phyloP scores from a whole-genome alignment of 2,329 filamentous ascomycete species.

The Fusarium sp. region DNA sequence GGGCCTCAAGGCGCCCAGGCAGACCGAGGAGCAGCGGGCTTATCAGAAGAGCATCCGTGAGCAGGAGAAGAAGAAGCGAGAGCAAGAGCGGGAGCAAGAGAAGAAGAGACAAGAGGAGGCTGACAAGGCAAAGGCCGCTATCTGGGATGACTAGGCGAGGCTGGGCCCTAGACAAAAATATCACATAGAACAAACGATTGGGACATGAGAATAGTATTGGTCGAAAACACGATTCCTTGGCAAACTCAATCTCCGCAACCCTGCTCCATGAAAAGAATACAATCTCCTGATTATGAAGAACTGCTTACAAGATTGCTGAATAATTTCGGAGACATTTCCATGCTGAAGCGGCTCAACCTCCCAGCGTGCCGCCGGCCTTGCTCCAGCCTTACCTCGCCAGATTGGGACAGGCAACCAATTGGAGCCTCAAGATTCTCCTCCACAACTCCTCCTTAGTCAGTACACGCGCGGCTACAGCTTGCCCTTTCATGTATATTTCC shows the following conservation, averaged over 20 bases:
- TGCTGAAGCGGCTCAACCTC: not conserved
- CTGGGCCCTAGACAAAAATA: not conserved
- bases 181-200: not conserved
- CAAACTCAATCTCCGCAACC: not conserved
- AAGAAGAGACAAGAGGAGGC: constrained; percentile 71
- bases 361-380: not conserved
- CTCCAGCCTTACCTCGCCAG: not conserved
- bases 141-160: constrained; percentile 79
- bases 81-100: constrained; percentile 77
- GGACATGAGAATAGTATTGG: not conserved
- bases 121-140: constrained; percentile 82
- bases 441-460: constrained; percentile 2
- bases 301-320: not conserved
- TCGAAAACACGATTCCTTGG: not conserved
- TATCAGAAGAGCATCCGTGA: constrained; percentile 87
- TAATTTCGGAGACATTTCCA: not conserved
- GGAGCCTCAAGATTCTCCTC: not conserved
- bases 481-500: not conserved
- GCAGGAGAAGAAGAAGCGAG: constrained; percentile 83
- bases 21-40: constrained; percentile 88
- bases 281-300: not conserved
- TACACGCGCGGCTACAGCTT: not conserved
- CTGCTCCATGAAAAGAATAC: not conserved
- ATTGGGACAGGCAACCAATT: not conserved
- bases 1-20: constrained; percentile 82